Conservation (phyloP, 1,284 basidiomycete species). For the Chalciporus sp. region DNA sequence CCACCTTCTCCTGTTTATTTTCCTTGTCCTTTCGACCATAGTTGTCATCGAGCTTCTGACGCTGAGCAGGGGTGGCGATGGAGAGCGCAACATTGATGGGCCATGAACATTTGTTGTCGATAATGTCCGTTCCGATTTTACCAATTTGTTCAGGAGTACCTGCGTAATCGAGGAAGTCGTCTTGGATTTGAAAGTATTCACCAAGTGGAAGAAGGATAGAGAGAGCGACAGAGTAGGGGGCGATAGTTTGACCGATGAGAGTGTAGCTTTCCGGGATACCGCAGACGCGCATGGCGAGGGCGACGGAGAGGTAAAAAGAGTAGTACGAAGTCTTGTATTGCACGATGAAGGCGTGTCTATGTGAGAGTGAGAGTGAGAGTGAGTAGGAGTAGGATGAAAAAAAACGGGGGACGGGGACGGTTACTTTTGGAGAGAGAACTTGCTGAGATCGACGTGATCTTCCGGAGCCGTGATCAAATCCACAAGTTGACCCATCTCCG, state of each 20-base stretch:
- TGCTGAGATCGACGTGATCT: slow-evolving; percentile 82
- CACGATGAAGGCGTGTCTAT: slow-evolving; percentile 90
- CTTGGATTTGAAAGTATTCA: slow-evolving; percentile 99
- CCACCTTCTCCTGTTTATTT: slow-evolving; percentile 47
- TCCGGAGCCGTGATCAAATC: slow-evolving; percentile 96
- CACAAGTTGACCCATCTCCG: slow-evolving; percentile 94
- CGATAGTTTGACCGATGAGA: slow-evolving; percentile 37
- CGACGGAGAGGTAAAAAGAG: slow-evolving; percentile 98
- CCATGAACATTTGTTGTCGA: slow-evolving; percentile 99
- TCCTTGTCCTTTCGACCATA: slow-evolving; percentile 81
- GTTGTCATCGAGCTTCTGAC: slow-evolving; percentile 67
- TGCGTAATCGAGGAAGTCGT: slow-evolving; percentile 96
- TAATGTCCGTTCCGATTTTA: slow-evolving; percentile 97
- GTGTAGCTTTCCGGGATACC: slow-evolving; percentile 64
- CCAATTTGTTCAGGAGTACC: slow-evolving; percentile 92
- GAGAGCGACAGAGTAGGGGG: slow-evolving; percentile 79
- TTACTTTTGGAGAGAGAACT: slow-evolving; percentile 86
- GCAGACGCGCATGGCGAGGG: slow-evolving; percentile 86
- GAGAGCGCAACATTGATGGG: slow-evolving; percentile 89
- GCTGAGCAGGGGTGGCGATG: slow-evolving; percentile 57
- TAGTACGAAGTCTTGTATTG: slow-evolving; percentile 99
- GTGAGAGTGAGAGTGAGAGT: too few species aligned
- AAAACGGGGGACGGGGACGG: too few species aligned
- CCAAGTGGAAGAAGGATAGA: slow-evolving; percentile 91
- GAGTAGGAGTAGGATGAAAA: too few species aligned